Percentiles rank a stretch among this genome's conserved stretches.
phyloP scores from a whole-genome alignment of 2,329 filamentous ascomycete genomes.

The Sporothrix phasma region DNA sequence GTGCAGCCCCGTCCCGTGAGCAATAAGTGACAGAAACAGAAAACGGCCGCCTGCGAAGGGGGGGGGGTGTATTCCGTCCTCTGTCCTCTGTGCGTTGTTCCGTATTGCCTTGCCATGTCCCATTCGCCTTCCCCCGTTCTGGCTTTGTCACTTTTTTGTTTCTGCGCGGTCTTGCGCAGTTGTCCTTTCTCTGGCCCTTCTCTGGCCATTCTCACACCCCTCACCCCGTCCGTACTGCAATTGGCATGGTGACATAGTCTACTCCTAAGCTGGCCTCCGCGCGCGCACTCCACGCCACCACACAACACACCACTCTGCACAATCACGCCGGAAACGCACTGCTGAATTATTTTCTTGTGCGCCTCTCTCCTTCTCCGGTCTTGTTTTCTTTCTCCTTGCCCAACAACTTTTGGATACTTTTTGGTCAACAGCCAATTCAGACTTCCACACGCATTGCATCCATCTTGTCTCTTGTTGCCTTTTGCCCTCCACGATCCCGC shows the following conservation, averaged over 20 bases:
- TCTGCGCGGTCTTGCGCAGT: neutral
- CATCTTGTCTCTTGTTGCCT: neutral
- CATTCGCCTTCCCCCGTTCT: neutral
- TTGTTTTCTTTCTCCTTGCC: neutral
- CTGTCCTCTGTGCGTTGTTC: neutral
- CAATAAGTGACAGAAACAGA: neutral
- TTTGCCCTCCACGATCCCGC: neutral
- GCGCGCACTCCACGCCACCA: conserved; percentile 13
- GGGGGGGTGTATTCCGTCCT: neutral
- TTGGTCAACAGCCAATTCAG: neutral
- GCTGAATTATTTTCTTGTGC: conserved; percentile 10
- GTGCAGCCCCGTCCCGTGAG: conserved; percentile 8
- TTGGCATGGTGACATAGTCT: conserved; percentile 8
- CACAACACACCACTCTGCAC: conserved; percentile 11
- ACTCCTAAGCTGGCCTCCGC: neutral
- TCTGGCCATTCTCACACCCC: neutral
- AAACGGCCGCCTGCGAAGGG: neutral
- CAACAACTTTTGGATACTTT: neutral
- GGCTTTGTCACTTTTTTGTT: conserved; percentile 6
- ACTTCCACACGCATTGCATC: neutral
- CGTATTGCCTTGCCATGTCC: neutral
- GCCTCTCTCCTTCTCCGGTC: neutral
- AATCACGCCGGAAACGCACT: conserved; percentile 15
- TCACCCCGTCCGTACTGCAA: neutral
- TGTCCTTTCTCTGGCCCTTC: neutral